Base-by-base conservation (phyloP, 2,329 filamentous ascomycete genomes). In the Thielaviopsis populi region DNA sequence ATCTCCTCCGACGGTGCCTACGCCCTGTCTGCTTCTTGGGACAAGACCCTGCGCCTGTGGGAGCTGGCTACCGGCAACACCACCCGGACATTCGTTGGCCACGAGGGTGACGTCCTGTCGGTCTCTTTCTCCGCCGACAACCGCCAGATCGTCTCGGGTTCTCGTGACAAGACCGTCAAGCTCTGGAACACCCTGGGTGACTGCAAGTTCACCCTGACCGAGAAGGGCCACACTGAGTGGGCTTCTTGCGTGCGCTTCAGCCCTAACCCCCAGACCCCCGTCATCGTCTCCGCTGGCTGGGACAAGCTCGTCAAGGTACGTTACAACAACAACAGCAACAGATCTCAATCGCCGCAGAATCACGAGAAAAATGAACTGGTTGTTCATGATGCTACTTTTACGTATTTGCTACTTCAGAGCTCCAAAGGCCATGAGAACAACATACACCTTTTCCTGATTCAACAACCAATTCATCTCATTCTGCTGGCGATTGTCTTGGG, bases 371-470 rank as follows among this genome's bases (percentile, higher is more conserved):
- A 11, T 33, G 27, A 37, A 48, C 65, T 69, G 67, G 66, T 69
- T 76, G 80, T 80, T 84, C 76, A 94, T 91, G 92, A 97, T 97
- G 92, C 83, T 87, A 77, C 10, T 78, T 77, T 75, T 80, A 91
- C 90, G 91, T 97, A 97, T 97, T 97, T 97, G 94, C 94, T 97
- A 97, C 94, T 99, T 97, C 92, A 96, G 94, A 99, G 91, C 90
- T 19, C 84, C 75, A 76, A 75, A 73, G 62, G 91, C 90, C 78
- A 96, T 97, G 94, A 99, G 92, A 99, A 89, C 85, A 95, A 81
- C 80, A 83, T 84, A 88, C 88, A 92, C 91, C 88, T 80, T 83
- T 84, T 83, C 82, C 90, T 95, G 89, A 95, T 84, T 75, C 30
- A 59, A 53, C 64, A 65, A 53, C 60, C 43, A 40, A 27, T 43